Base-by-base conservation (phyloP, 2,329 filamentous ascomycete genomes). In the Trichoderma oligosporum region DNA sequence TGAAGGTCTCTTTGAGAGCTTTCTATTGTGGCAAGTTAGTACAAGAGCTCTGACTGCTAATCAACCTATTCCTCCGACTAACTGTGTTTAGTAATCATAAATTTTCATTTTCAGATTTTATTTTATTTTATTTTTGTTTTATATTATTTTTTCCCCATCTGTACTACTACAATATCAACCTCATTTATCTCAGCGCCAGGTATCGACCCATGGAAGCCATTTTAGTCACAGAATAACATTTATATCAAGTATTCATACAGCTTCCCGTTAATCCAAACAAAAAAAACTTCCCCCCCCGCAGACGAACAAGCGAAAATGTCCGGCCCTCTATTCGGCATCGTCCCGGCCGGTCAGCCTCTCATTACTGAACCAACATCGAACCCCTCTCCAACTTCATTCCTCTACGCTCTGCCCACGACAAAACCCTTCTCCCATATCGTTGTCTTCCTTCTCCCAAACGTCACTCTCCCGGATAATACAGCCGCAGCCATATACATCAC, bases 401-500 rank as follows among this genome's bases (percentile, higher is more conserved):
- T 84, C 57, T 86, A 81, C 71, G 72, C 74, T 48, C 73, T 83
- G 2, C 71, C 75, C 11, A 63, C 73, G n/a, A 60, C 64, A 56
- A 76, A 76, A 41, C 65, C 83, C 51, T 91, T 94, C 71, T 85
- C 87, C 14, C 91, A 97, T 70, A 82, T 97, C 56, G 88, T 91
- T 66, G 85, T 97, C 57, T 96, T 97, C 75, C 79, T 97, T 33
- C 82, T 97, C 1, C 95, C 94, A 0, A 88, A 87, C 41, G 79
- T 87, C 8, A 72, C 80, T 8, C 79, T 99, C 0, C 92, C 92
- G 0, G 77, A 82, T 4, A 82, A 84, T 64, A 88, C 88, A 18
- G 93, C 91, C 4, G 94, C 92, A 12, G 89, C 91, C 45, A 93
- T 99, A 62, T 97, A 97, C 75, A 82, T 96, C 46, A 87, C 78